Evolutionary conservation across 139 green algal genomes (phyloP).

Genomic region (Closterium sp.): DNA sequence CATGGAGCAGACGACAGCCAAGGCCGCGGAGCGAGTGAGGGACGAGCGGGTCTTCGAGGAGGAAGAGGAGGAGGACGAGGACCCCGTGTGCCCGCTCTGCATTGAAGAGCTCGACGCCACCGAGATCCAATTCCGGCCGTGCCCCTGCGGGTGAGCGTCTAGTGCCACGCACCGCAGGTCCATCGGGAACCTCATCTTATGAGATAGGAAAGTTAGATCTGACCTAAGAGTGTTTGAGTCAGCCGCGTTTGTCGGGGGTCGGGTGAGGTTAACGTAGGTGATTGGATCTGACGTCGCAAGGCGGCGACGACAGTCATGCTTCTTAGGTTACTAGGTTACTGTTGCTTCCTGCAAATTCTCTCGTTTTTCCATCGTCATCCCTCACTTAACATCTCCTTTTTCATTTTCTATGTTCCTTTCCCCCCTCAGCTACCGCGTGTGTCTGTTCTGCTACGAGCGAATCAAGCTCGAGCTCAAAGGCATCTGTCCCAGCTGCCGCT

Average conservation of each 20-base stretch:
- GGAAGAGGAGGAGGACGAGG: conserved; percentile 26
- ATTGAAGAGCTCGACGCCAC: conserved; percentile 51
- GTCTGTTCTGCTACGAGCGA: conserved; percentile 52
- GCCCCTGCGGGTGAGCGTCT: conserved; percentile 39
- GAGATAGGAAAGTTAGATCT: neutral
- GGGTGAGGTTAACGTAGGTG: neutral
- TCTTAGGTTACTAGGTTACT: neutral
- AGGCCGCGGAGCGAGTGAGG: neutral
- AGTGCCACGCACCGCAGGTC: neutral
- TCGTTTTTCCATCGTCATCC: neutral
- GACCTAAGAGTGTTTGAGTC: neutral
- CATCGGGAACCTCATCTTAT: too few relatives aligned
- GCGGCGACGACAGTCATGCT: too few relatives aligned
- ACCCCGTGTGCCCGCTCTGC: conserved; percentile 42
- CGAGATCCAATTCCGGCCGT: conserved; percentile 37
- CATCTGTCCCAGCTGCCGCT: conserved; percentile 47
- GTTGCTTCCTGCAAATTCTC: neutral
- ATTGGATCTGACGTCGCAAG: neutral
- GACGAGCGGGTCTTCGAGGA: neutral
- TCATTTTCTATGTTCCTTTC: neutral
- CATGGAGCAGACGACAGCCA: neutral
- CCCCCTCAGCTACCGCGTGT: conserved; percentile 38
- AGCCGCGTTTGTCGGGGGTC: neutral
- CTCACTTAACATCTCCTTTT: neutral
- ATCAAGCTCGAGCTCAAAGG: conserved; percentile 52